phyloP scores from a whole-genome alignment of 75 land plant species.

The Cunninghamia lanceolata region DNA sequence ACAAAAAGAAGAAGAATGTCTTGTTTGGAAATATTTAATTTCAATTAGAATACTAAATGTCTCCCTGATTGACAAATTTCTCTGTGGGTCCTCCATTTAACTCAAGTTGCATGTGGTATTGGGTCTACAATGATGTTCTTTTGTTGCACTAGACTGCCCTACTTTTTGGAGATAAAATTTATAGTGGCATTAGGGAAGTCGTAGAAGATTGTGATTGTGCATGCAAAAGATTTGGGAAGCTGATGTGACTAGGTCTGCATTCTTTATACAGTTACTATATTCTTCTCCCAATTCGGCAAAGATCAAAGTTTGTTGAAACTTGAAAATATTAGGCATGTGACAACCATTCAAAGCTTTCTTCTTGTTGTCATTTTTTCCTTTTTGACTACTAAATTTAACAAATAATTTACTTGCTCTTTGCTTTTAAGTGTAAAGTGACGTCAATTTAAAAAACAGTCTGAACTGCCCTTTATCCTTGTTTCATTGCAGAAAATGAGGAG shows the following conservation, averaged over 20 bases:
- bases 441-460: background rate
- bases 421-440: background rate
- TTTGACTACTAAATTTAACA: background rate
- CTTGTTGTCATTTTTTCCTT: too few relatives aligned
- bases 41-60: background rate
- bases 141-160: background rate
- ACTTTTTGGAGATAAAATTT: background rate
- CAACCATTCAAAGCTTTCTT: background rate
- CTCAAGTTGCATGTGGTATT: background rate
- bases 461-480: background rate
- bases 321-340: background rate
- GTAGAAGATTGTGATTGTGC: background rate
- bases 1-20: background rate
- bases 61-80: conserved; percentile 1
- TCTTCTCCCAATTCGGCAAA: background rate
- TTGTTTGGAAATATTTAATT: background rate
- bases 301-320: background rate
- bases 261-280: background rate
- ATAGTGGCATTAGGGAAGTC: background rate
- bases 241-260: background rate
- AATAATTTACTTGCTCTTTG: background rate
- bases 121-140: background rate
- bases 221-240: background rate
- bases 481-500: background rate
- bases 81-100: background rate